phyloP scores from a whole-genome alignment of 2,329 filamentous ascomycete genomes.

The Stromatinia cepivora region DNA sequence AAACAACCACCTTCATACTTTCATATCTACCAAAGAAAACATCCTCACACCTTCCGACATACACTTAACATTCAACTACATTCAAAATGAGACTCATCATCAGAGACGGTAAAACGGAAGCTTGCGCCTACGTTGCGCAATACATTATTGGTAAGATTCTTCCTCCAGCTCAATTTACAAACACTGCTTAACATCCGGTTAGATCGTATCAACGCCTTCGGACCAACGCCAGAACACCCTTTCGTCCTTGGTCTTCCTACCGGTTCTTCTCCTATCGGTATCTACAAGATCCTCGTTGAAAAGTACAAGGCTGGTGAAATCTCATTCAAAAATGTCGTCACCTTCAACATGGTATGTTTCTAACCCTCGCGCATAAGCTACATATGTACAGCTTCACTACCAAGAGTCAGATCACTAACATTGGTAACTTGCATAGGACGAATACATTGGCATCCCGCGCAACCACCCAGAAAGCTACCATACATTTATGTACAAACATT shows the following conservation, averaged over 20 bases:
- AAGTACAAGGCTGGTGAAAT: conserved; percentile 70
- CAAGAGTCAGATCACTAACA: conserved; percentile 9
- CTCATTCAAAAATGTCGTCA: conserved; percentile 85
- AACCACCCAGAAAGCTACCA: conserved; percentile 87
- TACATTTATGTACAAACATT: conserved; percentile 90
- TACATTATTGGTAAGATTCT: conserved; percentile 67
- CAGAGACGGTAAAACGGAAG: conserved; percentile 66
- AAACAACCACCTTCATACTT: conserved; percentile 1
- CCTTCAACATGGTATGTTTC: conserved; percentile 78
- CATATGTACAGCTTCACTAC: not conserved
- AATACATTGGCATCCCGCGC: conserved; percentile 80
- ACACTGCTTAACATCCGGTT: conserved; percentile 15
- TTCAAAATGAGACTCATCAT: conserved; percentile 76
- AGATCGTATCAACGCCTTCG: conserved; percentile 78
- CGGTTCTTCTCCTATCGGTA: conserved; percentile 74
- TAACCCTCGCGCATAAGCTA: conserved; percentile 15
- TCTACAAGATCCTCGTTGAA: conserved; percentile 75
- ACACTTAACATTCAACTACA: conserved; percentile 9
- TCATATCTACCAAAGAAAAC: not conserved
- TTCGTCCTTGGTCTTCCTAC: conserved; percentile 85
- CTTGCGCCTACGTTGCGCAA: conserved; percentile 75
- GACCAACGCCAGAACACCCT: conserved; percentile 68
- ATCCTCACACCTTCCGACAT: not conserved
- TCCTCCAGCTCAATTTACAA: not conserved
- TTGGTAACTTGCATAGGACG: conserved; percentile 56